Base-by-base conservation (phyloP, 495 filamentous ascomycete genomes). In the Penicillium longicatenatum region DNA sequence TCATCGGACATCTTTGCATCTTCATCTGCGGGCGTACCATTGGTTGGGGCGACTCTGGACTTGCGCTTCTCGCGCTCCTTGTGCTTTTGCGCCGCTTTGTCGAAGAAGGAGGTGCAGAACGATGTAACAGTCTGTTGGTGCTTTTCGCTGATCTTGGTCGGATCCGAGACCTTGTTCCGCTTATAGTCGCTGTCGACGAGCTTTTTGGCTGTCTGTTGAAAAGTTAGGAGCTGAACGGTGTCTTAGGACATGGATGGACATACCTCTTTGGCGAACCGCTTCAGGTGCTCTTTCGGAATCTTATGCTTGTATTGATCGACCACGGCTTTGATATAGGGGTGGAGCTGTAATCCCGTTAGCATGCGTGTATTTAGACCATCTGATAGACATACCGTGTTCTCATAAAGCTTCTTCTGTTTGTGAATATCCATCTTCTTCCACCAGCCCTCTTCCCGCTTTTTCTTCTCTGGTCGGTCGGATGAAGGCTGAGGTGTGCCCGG, bases 321-420 rank as follows among this genome's bases (percentile, higher is more conserved):
- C 3, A 96, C 86, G 54, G 90, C 81, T 70, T 92, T 91, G 62
- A 96, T 86, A 60, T 90, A 85, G 12, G 91, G 91, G 64, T 86
- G 87, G 19, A 97, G 77, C 91, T 96, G 58, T 43, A 6, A 24
- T n/a, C 0, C 4, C 11, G 35, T 70, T 52, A 69, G 59, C 30
- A 20, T 42, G 30, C 12, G 4, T 19, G 12, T 24, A 16, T 24
- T 12, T 19, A 5, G 26, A 33, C 39, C 11, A 37, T 17, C 14
- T 12, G 19, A 16, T 48, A 10, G 55, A 70, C 88, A 67, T 78
- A 94, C 91, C 17, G 92, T 93, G 66, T 91, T 92, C 69, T 96
- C 92, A 61, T 96, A 97, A 4, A 95, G 77, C 74, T 91, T 95
- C 82, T 90, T 93, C 70, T 92, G 88, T 72, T 96, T 96, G 52